A percentile compares a stretch with the other conserved stretches of the same genome.
These are phyloP conservation scores for Fistulifera pelliculosa DNA, from an alignment of 108 stramenopile species.

Conservation along the genomic window DNA sequence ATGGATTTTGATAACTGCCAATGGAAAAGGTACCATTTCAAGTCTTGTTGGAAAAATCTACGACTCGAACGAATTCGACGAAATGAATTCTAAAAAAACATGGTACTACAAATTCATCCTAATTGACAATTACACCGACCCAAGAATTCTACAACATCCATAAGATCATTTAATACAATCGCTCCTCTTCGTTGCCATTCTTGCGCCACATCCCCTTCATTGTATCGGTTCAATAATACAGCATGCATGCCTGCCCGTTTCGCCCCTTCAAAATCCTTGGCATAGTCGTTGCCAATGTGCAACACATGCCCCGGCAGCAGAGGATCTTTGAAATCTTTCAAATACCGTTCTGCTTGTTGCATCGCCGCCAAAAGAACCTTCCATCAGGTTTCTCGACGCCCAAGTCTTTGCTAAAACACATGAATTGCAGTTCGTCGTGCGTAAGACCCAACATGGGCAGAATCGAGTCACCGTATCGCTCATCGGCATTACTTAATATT, in stretches of 20 bases:
- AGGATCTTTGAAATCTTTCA: conserved; percentile 5
- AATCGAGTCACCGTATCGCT: conserved; percentile 63
- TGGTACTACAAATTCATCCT: conserved; percentile 11
- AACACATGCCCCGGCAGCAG: conserved; percentile 6
- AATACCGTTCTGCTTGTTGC: conserved; percentile 31
- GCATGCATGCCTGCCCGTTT: conserved; percentile 48
- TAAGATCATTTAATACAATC: conserved; percentile 49
- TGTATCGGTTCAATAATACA: conserved; percentile 50
- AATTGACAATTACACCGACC: conserved; percentile 31
- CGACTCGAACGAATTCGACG: too few relatives aligned
- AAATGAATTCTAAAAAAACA: too few relatives aligned
- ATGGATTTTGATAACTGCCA: conserved; percentile 43
- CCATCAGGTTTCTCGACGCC: conserved; percentile 47
- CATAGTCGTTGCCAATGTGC: conserved; percentile 29
- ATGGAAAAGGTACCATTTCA: conserved; percentile 12
- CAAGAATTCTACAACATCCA: conserved; percentile 62
- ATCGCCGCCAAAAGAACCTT: conserved; percentile 46
- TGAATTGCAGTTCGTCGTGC: conserved; percentile 50
- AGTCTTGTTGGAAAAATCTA: too few relatives aligned
- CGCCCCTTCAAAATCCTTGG: conserved; percentile 65
- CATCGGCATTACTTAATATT: conserved; percentile 65
- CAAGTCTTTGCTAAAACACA: conserved; percentile 54
- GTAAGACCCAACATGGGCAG: conserved; percentile 65
- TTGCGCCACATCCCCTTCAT: conserved; percentile 42
- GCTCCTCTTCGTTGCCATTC: conserved; percentile 57